Percentiles rank a stretch among this genome's conserved stretches.
These are phyloP conservation scores for Adansonia grandidieri DNA, from an alignment of 441 rosid species.

Conservation along the genomic window DNA sequence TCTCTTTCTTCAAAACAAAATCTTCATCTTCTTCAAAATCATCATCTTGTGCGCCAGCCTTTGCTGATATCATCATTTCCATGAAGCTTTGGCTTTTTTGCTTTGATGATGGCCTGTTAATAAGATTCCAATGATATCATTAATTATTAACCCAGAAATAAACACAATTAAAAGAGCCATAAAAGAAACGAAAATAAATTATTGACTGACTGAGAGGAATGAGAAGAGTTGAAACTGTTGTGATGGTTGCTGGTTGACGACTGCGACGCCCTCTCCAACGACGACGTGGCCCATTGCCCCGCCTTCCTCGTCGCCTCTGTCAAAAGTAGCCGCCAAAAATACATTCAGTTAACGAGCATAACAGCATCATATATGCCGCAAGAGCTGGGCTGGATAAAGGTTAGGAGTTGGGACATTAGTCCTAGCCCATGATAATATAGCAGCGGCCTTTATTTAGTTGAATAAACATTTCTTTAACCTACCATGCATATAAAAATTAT, in stretches of 20 bases:
- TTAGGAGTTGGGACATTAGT: not conserved
- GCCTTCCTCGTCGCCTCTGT: constrained; percentile 50
- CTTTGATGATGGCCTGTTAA: constrained; percentile 60
- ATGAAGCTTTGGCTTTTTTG: constrained; percentile 78
- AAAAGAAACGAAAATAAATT: constrained; percentile 10
- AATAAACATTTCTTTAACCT: no score
- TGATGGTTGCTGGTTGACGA: constrained; percentile 62
- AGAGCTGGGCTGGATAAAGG: not conserved
- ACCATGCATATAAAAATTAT: no score
- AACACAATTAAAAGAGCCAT: not conserved
- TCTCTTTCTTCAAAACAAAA: constrained; percentile 67
- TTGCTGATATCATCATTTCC: constrained; percentile 87
- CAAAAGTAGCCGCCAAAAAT: constrained; percentile 5
- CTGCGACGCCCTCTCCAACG: constrained; percentile 48
- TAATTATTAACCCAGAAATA: constrained; percentile 1
- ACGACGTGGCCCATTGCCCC: constrained; percentile 54
- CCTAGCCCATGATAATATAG: no score
- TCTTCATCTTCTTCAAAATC: constrained; percentile 78
- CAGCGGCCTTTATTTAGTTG: no score
- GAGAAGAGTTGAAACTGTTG: constrained; percentile 65
- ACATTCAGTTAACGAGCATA: not conserved
- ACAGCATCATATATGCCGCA: not conserved
- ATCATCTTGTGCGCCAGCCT: constrained; percentile 62
- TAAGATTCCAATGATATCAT: constrained; percentile 23
- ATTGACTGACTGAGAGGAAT: constrained; percentile 70